Conservation (phyloP, 2,329 filamentous ascomycete genomes). For the Ceratocystis variospora region DNA sequence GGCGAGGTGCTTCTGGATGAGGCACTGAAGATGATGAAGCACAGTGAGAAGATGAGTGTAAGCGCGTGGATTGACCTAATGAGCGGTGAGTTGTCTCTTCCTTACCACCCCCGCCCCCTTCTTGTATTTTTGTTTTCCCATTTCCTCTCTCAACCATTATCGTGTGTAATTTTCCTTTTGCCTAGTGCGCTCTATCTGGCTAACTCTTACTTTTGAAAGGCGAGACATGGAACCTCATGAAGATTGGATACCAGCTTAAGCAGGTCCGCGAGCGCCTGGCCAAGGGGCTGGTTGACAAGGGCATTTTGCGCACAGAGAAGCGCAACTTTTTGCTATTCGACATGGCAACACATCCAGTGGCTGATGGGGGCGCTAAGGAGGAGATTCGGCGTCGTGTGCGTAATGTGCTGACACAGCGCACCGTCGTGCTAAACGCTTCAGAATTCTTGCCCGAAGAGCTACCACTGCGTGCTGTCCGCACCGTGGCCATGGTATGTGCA, state of each 20-base stretch:
- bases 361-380: conserved; percentile 91
- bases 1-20: conserved; percentile 96
- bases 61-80: conserved; percentile 98
- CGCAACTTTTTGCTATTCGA: conserved; percentile 99
- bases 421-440: conserved; percentile 72
- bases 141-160: not conserved
- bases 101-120: not conserved
- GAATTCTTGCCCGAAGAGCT: conserved; percentile 88
- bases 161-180: not conserved
- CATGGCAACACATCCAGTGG: conserved; percentile 97
- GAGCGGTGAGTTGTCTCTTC: conserved; percentile 55
- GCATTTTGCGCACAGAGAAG: conserved; percentile 95
- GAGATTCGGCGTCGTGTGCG: conserved; percentile 88
- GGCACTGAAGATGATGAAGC: conserved; percentile 99
- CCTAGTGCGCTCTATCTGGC: not conserved
- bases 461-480: conserved; percentile 85
- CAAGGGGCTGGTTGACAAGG: conserved; percentile 96
- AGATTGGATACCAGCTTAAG: conserved; percentile 98
- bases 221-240: conserved; percentile 99
- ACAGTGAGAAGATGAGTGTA: conserved; percentile 99
- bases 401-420: conserved; percentile 84
- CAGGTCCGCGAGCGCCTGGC: conserved; percentile 95
- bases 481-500: conserved; percentile 91
- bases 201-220: conserved; percentile 39
- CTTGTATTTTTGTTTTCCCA: not conserved